phyloP scores from a whole-genome alignment of 2,329 filamentous ascomycete genomes.

The Aspergillus luchuensis region DNA sequence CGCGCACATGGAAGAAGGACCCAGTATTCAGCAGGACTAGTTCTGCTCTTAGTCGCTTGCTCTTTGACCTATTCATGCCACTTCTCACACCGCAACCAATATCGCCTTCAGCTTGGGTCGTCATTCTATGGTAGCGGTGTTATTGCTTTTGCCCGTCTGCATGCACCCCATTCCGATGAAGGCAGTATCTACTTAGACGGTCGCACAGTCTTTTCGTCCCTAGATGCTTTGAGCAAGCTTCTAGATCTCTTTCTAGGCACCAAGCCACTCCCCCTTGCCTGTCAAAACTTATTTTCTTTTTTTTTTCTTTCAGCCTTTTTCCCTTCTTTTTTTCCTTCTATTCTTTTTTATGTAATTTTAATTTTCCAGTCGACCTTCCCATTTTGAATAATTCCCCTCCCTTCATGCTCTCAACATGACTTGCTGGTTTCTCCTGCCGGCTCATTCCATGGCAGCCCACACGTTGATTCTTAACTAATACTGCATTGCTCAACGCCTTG shows the following conservation, averaged over 20 bases:
- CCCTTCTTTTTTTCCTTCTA: background rate
- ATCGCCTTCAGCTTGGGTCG: background rate
- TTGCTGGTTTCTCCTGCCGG: background rate
- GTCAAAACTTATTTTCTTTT: too few relatives aligned
- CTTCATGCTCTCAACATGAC: background rate
- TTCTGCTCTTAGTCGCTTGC: background rate
- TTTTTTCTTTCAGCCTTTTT: background rate
- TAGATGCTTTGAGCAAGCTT: slow-evolving; percentile 1
- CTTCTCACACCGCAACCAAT: background rate
- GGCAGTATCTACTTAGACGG: background rate
- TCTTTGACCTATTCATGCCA: background rate
- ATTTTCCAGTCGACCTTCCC: too few relatives aligned
- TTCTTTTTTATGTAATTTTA: background rate
- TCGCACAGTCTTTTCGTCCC: background rate
- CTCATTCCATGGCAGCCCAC: background rate
- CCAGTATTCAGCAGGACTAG: too few relatives aligned
- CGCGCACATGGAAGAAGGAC: slow-evolving; percentile 1
- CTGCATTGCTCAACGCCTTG: background rate
- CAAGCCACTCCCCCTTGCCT: background rate
- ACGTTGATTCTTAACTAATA: background rate
- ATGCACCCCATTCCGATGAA: background rate
- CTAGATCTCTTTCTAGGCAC: slow-evolving; percentile 5
- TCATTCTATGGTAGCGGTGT: background rate
- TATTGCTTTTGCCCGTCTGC: slow-evolving; percentile 4
- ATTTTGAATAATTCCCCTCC: too few relatives aligned